Base-by-base conservation (phyloP, 2,329 filamentous ascomycete species). In the Penicillium sp. region DNA sequence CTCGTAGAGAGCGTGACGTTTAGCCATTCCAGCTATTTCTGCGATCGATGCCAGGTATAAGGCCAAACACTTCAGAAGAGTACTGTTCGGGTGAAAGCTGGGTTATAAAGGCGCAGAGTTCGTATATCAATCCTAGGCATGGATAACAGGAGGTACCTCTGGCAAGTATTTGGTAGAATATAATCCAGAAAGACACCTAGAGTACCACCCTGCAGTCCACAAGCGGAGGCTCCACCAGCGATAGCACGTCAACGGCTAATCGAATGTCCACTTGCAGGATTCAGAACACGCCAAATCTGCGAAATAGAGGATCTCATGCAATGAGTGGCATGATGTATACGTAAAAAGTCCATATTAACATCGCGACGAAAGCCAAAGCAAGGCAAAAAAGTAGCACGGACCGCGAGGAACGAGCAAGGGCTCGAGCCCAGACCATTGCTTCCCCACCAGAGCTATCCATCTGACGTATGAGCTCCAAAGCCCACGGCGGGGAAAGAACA, bases 381-480 rank as follows among this genome's bases (percentile, higher is more conserved):
- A 45, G 39, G 50, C 39, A 43, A 49, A 26, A 33, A 27, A 6
- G 48, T 21, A 42, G 33, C 48, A 50, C 48, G 33, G 48, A 27
- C 48, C 48, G 22, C 35, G 48, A 16, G 29, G 47, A 24, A 49
- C 27, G 26, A 31, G n/a, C 19, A 24, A 22, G 22, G 29, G 31
- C 47, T 49, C 47, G 47, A 49, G 47, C 37, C 37, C 42, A 53
- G 50, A 35, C 43, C 50, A 24, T 21, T 14, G 19, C 4, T 44
- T 45, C 27, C 19, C 50, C 50, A 53, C 50, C 8, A 33, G 42
- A 53, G 50, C 50, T 53, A 29, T 44, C 24, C 13, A 44, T 26
- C 37, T 16, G 16, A 37, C 49, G 27, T 33, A 52, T 52, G 26
- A 52, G 26, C 16, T 35, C 16, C 14, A 42, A 11, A 13, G 22